Evolutionary conservation across 2,329 filamentous ascomycete genomes (phyloP).

Genomic region (Diaporthe amygdali): DNA sequence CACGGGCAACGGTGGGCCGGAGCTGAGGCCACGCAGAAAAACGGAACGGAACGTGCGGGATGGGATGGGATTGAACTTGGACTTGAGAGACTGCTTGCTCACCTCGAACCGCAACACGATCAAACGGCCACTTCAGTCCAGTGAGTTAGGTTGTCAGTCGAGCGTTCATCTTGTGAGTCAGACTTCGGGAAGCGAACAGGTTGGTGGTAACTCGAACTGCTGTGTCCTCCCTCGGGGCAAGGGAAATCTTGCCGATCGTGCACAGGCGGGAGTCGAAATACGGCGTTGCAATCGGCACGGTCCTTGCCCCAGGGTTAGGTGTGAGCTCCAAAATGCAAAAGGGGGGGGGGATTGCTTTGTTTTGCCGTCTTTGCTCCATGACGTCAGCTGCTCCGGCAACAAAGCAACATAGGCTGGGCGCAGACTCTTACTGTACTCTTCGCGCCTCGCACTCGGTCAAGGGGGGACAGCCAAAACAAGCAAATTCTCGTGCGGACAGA

Average conservation of each 20-base stretch:
- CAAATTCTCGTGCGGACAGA: neutral
- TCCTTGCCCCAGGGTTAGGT: slow-evolving; percentile 17
- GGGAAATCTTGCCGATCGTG: slow-evolving; percentile 14
- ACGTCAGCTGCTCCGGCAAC: neutral
- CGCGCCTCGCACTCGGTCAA: neutral
- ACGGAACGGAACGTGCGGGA: slow-evolving; percentile 1
- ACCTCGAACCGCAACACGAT: neutral
- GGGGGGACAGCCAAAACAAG: neutral
- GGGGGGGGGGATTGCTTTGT: neutral
- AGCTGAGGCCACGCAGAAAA: slow-evolving; percentile 5
- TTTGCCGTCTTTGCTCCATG: neutral
- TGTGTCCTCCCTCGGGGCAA: slow-evolving; percentile 8
- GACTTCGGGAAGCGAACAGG: neutral
- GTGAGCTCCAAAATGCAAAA: fast-evolving
- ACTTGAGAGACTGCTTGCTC: neutral
- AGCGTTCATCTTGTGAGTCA: neutral
- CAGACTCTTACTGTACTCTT: neutral
- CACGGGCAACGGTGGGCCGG: slow-evolving; percentile 18
- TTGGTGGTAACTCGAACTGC: neutral
- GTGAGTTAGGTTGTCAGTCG: neutral
- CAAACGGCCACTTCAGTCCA: neutral
- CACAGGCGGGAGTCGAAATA: slow-evolving; percentile 27
- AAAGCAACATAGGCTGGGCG: neutral
- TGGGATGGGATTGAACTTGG: neutral
- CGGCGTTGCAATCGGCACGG: slow-evolving; percentile 23